Evolutionary conservation across 2,329 filamentous ascomycete genomes (phyloP).

Genomic region (Aureobasidium uvarum): DNA sequence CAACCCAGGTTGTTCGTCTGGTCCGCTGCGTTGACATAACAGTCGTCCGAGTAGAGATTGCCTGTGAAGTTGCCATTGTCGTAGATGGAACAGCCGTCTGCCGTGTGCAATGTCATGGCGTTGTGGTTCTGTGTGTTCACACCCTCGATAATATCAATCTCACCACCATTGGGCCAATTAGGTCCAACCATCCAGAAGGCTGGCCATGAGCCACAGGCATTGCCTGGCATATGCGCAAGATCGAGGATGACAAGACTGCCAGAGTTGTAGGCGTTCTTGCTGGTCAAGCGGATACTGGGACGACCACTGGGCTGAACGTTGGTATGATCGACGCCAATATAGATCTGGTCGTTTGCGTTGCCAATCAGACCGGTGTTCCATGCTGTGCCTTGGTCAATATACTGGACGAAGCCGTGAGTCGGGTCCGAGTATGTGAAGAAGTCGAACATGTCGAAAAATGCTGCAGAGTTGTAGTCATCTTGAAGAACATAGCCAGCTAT

Average conservation of each 20-base stretch:
- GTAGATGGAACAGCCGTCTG: constrained; percentile 37
- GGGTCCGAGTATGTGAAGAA: constrained; percentile 41
- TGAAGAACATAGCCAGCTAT: constrained; percentile 32
- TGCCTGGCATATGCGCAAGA: constrained; percentile 69
- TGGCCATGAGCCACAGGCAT: constrained; percentile 70
- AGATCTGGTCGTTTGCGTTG: constrained; percentile 31
- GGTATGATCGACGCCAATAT: constrained; percentile 40
- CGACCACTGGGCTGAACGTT: constrained; percentile 57
- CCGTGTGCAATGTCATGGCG: constrained; percentile 41
- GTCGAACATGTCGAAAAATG: constrained; percentile 33
- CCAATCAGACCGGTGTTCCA: constrained; percentile 32
- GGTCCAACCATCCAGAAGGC: constrained; percentile 65
- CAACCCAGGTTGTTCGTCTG: constrained; percentile 40
- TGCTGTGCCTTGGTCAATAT: constrained; percentile 40
- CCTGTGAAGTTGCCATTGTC: constrained; percentile 66
- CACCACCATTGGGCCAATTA: constrained; percentile 42
- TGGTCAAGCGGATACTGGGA: constrained; percentile 67
- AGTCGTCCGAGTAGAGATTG: constrained; percentile 51
- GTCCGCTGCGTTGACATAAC: constrained; percentile 41
- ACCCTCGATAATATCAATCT: constrained; percentile 45
- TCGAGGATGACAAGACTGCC: constrained; percentile 68
- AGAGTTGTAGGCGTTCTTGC: constrained; percentile 61
- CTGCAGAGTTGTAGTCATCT: constrained; percentile 31
- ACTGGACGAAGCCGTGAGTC: constrained; percentile 35
- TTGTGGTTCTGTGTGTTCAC: constrained; percentile 40